Base-by-base conservation (phyloP, 345 rosid species). In the Durio zibethinus region DNA sequence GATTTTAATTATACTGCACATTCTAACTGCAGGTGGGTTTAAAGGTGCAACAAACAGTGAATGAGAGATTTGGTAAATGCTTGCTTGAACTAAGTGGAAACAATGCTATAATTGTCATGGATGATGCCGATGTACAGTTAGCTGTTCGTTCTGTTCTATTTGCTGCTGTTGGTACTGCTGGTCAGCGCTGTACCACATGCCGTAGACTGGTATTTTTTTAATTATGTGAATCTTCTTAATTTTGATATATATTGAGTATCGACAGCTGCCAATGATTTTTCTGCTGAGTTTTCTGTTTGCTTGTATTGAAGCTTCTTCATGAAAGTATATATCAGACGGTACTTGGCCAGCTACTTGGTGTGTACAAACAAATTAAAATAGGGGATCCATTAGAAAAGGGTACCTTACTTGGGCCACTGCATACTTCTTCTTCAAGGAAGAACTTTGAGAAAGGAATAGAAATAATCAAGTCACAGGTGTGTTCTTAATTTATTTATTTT, bases 161-260 rank as follows among this genome's bases (percentile, higher is more conserved):
- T 83, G 99, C 98, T 67, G 95, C 99, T 50, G 99, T 94, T 67
- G 99, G 99, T 77, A 97, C 98, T 12, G 98, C 98, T 85, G 98
- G 98, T 56, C 99, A 94, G 74, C 94, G 99, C 76, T 94, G 98
- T 90, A 93, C 99, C 77, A 92, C 99, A 71, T 94, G 97, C 81
- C 99, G 98, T 83, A 87, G 99, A 80, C 99, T 96, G 98, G 98
- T 96, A 92, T 25, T 21, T 35, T 36, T 16, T 33, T 18, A 29
- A 64, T n/a, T 18, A 21, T 42, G 38, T 18, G 15, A 43, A 79
- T 76, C 69, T 80, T 73, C 53, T 52, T 56, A 21, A 63, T 33
- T 77, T 59, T 61, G 10, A 45, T 72, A 33, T 36, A 53, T 63
- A 35, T 10, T 18, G 45, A 31, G 54, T 45, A 45, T 7, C 48